These are phyloP conservation scores for Apiotrichum porosum DNA, from an alignment of 1,284 basidiomycete genomes.

Conservation along the genomic window DNA sequence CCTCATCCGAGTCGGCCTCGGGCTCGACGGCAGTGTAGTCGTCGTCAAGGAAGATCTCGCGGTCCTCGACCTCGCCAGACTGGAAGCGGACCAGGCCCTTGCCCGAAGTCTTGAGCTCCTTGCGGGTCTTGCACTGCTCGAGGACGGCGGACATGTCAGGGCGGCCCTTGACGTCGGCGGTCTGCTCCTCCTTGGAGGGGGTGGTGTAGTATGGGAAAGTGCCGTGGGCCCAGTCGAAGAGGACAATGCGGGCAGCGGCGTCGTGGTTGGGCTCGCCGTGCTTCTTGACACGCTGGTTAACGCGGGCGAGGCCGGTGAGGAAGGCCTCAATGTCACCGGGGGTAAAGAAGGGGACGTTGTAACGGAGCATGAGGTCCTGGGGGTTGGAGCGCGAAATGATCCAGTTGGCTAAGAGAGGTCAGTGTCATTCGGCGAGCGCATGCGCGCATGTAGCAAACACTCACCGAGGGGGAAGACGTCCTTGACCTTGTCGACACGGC, in stretches of 20 bases:
- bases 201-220: constrained; percentile 73
- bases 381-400: constrained; percentile 67
- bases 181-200: constrained; percentile 50
- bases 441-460: constrained; percentile 30
- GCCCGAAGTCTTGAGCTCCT: constrained; percentile 50
- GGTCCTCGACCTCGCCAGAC: constrained; percentile 54
- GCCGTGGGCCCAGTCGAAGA: constrained; percentile 85
- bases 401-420: constrained; percentile 56
- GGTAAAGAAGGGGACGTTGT: constrained; percentile 80
- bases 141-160: constrained; percentile 50
- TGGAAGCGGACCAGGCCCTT: constrained; percentile 57
- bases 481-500: constrained; percentile 81
- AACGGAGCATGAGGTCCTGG: constrained; percentile 83
- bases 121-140: constrained; percentile 62
- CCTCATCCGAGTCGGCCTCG: constrained; percentile 32
- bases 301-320: constrained; percentile 74
- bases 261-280: constrained; percentile 75
- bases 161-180: constrained; percentile 15
- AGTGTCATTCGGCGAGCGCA: not conserved
- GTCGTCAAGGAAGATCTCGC: constrained; percentile 57
- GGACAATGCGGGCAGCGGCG: constrained; percentile 72
- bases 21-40: constrained; percentile 49
- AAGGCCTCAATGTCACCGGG: constrained; percentile 68
- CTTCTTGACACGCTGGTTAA: constrained; percentile 73
- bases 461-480: constrained; percentile 72